Percentiles rank a stretch among this genome's conserved stretches.
Evolutionary conservation across 495 filamentous ascomycete genomes (phyloP).

Genomic region (Sordaria brevicollis): DNA sequence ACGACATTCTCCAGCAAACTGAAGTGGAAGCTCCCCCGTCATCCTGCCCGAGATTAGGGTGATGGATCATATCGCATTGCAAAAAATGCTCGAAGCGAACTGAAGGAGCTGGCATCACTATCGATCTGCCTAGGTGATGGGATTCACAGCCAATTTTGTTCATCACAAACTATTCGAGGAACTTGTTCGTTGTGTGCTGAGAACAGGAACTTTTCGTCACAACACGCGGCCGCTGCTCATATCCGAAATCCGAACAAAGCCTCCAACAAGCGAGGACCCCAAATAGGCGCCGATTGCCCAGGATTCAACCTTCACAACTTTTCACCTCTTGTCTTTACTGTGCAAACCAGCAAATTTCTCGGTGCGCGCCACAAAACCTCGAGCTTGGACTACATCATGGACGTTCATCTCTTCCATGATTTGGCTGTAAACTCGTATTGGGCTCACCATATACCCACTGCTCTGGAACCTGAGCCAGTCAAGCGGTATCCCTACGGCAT

Average conservation of each 20-base stretch:
- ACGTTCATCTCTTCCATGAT: neutral
- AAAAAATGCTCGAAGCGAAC: too few species aligned
- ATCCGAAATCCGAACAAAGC: neutral
- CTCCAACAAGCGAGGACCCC: neutral
- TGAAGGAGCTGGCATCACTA: neutral
- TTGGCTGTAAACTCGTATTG: neutral
- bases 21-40: too few species aligned
- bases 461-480: neutral
- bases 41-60: neutral
- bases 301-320: neutral
- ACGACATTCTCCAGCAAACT: neutral
- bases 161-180: neutral
- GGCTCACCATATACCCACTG: neutral
- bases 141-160: neutral
- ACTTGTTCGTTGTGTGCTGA: neutral
- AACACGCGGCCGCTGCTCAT: neutral
- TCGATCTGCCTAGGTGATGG: neutral
- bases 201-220: neutral
- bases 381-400: neutral
- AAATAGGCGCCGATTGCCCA: neutral
- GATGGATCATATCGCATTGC: neutral
- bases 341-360: neutral
- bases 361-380: neutral
- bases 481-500: neutral
- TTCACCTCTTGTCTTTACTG: neutral